These are phyloP conservation scores for Teunomyces atbi DNA, from an alignment of 805 yeast species.

Conservation along the genomic window DNA sequence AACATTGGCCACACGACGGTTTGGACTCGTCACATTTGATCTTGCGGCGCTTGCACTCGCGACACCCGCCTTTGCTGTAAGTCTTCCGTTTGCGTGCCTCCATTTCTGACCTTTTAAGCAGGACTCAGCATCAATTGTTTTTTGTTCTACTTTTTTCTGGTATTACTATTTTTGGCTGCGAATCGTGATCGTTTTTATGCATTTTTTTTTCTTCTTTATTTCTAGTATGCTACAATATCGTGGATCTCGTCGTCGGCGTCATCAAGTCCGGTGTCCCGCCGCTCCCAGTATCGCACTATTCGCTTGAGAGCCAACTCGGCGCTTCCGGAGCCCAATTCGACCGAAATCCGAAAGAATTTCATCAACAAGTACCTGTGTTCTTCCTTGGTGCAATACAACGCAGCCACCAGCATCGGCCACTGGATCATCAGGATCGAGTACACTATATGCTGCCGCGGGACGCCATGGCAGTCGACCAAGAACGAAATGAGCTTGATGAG, in stretches of 20 bases:
- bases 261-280: conserved; percentile 15
- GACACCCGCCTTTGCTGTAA: conserved; percentile 38
- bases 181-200: background rate
- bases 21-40: conserved; percentile 38
- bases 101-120: background rate
- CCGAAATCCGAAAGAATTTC: conserved; percentile 40
- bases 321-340: conserved; percentile 49
- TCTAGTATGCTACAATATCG: conserved; percentile 39
- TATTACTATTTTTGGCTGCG: conserved; percentile 1
- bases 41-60: conserved; percentile 41
- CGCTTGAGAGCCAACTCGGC: conserved; percentile 40
- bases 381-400: conserved; percentile 38
- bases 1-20: conserved; percentile 31
- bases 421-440: conserved; percentile 49
- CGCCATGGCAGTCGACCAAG: conserved; percentile 17
- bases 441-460: conserved; percentile 18
- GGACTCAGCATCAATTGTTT: background rate
- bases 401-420: conserved; percentile 55
- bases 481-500: conserved; percentile 23
- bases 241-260: conserved; percentile 7
- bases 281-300: conserved; percentile 29
- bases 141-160: background rate
- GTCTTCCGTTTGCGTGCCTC: conserved; percentile 9
- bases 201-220: too few relatives aligned
- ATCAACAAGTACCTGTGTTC: conserved; percentile 36